A percentile compares a stretch with the other conserved stretches of the same genome.
These are phyloP conservation scores for Cercophora newfieldiana DNA, from an alignment of 495 filamentous ascomycete species.

Conservation along the genomic window DNA sequence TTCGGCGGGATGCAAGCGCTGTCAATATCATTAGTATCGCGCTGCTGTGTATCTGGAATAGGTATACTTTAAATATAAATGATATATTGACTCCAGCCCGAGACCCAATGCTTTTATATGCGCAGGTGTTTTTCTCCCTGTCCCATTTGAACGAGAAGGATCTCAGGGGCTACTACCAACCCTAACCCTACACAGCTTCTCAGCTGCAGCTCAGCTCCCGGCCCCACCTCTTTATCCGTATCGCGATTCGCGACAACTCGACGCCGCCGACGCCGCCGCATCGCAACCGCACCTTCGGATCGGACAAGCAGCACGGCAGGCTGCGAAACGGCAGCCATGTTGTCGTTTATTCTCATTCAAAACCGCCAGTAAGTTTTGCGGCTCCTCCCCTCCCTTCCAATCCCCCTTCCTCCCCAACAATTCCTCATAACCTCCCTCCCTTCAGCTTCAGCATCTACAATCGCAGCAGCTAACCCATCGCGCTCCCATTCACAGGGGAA, in stretches of 20 bases:
- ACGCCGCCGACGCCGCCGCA: not conserved
- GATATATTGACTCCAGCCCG: too few species aligned
- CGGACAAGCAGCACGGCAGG: constrained; percentile 8
- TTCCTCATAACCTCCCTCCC: too few species aligned
- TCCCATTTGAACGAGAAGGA: not conserved
- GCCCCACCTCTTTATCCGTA: not conserved
- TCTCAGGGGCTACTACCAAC: not conserved
- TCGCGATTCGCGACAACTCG: not conserved
- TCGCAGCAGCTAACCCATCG: constrained; percentile 1
- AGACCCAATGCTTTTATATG: not conserved
- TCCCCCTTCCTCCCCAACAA: not conserved
- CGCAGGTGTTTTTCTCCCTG: not conserved
- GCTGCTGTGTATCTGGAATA: not conserved
- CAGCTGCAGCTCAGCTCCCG: not conserved
- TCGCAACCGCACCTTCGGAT: not conserved
- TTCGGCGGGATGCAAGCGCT: not conserved
- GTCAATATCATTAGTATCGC: not conserved
- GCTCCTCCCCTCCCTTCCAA: not conserved
- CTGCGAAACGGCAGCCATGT: constrained; percentile 41
- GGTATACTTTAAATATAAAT: not conserved
- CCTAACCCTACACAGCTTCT: not conserved
- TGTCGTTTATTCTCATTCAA: constrained; percentile 95
- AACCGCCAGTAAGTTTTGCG: constrained; percentile 84
- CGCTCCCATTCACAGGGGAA: constrained; percentile 64
- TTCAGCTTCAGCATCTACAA: too few species aligned